A percentile compares a stretch with the other conserved stretches of the same genome.
Conservation (phyloP, 1,284 basidiomycete species). For the Apiotrichum sp. region DNA sequence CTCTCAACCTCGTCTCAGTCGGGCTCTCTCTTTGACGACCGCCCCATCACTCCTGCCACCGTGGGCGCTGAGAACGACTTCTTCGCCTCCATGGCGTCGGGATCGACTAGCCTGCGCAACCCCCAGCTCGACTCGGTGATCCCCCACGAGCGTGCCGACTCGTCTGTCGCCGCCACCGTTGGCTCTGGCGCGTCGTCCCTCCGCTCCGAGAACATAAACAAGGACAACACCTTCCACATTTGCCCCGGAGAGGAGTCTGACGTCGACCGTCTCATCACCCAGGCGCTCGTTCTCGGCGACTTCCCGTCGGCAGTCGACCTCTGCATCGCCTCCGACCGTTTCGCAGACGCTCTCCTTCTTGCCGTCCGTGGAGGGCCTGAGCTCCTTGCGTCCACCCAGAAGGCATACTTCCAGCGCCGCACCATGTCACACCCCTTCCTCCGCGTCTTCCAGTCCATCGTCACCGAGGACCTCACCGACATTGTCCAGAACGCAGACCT, state of each 20-base stretch:
- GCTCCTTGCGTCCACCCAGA: constrained; percentile 80
- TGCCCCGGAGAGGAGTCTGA: constrained; percentile 85
- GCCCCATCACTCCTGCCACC: constrained; percentile 46
- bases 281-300: constrained; percentile 89
- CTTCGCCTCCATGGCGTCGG: constrained; percentile 57
- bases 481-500: constrained; percentile 94
- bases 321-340: constrained; percentile 82
- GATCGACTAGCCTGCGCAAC: constrained; percentile 47
- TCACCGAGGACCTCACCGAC: constrained; percentile 84
- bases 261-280: constrained; percentile 81
- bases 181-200: constrained; percentile 81
- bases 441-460: constrained; percentile 91
- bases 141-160: constrained; percentile 74
- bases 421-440: constrained; percentile 77
- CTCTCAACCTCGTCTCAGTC: constrained; percentile 56
- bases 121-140: constrained; percentile 62
- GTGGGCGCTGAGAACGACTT: constrained; percentile 78
- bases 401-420: constrained; percentile 83
- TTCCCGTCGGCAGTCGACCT: constrained; percentile 88
- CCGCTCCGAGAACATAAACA: constrained; percentile 59
- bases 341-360: constrained; percentile 88
- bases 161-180: constrained; percentile 82
- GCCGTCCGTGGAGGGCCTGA: constrained; percentile 86
- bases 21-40: constrained; percentile 51
- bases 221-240: constrained; percentile 75